Percentiles rank a stretch among this genome's conserved stretches.
phyloP scores from a whole-genome alignment of 768 basidiomycete species.

The Suillus tomentosus region DNA sequence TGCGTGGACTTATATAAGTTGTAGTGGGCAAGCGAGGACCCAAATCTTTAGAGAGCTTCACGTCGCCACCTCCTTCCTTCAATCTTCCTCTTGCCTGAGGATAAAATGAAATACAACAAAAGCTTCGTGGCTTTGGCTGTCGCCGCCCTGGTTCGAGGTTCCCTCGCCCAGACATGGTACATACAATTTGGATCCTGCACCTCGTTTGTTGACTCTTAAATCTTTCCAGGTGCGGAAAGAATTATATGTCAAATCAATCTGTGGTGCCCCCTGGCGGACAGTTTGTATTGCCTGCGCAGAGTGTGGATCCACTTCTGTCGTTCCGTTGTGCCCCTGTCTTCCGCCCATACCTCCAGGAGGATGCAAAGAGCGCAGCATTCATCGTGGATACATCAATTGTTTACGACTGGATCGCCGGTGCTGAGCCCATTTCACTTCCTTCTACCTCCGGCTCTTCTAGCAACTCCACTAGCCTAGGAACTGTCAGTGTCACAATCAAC shows the following conservation, averaged over 20 bases:
- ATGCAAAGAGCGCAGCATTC: conserved; percentile 28
- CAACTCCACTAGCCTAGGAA: conserved; percentile 14
- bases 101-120: conserved; percentile 21
- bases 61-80: no score
- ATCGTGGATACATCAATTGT: conserved; percentile 44
- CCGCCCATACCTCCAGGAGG: conserved; percentile 49
- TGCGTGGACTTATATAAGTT: not conserved
- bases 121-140: conserved; percentile 17
- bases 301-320: conserved; percentile 41
- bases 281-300: conserved; percentile 40
- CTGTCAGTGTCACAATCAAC: conserved; percentile 33
- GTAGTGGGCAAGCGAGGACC: not conserved
- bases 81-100: not conserved
- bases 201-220: not conserved
- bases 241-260: conserved; percentile 43
- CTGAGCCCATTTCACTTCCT: conserved; percentile 32
- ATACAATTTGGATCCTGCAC: not conserved
- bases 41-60: not conserved
- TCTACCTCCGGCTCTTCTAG: conserved; percentile 3
- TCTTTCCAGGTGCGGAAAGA: conserved; percentile 51
- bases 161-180: conserved; percentile 30
- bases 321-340: conserved; percentile 50
- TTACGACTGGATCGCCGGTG: conserved; percentile 35
- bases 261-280: conserved; percentile 48
- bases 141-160: conserved; percentile 12